Percentiles rank a stretch among this genome's conserved stretches.
Conservation (phyloP, 345 rosid species). For the Eucalyptus erythrocorys region DNA sequence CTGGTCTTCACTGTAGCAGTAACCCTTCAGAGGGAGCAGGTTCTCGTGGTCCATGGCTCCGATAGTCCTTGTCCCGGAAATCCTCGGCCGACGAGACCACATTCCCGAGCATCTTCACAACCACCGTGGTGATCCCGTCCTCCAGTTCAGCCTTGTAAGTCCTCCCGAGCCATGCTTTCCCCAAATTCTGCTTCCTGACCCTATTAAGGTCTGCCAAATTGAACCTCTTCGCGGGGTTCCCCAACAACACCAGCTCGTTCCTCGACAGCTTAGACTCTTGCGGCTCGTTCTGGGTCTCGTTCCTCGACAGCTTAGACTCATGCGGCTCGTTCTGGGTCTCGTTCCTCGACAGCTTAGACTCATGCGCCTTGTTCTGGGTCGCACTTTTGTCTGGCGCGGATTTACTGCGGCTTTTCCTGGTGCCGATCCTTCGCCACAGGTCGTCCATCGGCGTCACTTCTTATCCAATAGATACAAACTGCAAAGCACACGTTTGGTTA, state of each 20-base stretch:
- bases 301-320: too few species aligned
- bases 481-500: not conserved
- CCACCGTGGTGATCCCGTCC: not conserved
- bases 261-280: too few species aligned
- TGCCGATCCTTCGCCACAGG: not conserved
- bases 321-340: not conserved
- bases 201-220: not conserved
- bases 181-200: not conserved
- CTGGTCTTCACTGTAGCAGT: not conserved
- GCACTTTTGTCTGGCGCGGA: too few species aligned
- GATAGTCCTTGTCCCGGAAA: not conserved
- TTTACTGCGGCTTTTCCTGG: not conserved
- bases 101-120: not conserved
- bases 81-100: not conserved
- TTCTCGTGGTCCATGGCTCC: not conserved
- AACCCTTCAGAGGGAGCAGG: not conserved
- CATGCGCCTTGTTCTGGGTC: not conserved
- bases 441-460: not conserved
- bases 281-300: not conserved
- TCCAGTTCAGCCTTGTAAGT: not conserved
- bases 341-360: too few species aligned
- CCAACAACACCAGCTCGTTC: not conserved
- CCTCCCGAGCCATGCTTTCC: not conserved
- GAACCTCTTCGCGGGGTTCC: not conserved
- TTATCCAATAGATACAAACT: not conserved